Evolutionary conservation across 768 basidiomycete species (phyloP).

Genomic region (Pleurotus sapidus): DNA sequence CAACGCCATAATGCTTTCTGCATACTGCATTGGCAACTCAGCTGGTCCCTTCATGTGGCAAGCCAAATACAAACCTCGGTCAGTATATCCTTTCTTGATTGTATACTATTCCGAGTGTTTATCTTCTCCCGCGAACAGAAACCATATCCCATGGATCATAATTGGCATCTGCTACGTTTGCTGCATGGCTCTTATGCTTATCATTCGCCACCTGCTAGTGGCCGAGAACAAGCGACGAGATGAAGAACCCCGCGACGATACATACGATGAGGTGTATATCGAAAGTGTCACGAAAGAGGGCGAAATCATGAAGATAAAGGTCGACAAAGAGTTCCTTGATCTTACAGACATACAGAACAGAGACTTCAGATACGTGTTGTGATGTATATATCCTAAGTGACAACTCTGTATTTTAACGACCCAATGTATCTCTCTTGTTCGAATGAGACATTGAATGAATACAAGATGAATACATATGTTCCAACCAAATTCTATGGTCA

Average conservation of each 20-base stretch:
- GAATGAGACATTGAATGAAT: background rate
- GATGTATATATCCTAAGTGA: slow-evolving; percentile 7
- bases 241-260: slow-evolving; percentile 45
- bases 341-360: slow-evolving; percentile 71
- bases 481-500: no score
- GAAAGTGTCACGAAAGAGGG: slow-evolving; percentile 52
- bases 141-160: slow-evolving; percentile 75
- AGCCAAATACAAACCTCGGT: slow-evolving; percentile 64
- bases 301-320: slow-evolving; percentile 46
- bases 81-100: slow-evolving; percentile 5
- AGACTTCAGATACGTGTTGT: slow-evolving; percentile 72
- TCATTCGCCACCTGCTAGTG: slow-evolving; percentile 51
- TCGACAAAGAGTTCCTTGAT: slow-evolving; percentile 75
- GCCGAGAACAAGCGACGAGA: slow-evolving; percentile 68
- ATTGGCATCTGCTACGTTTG: slow-evolving; percentile 61
- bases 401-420: background rate
- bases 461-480: background rate
- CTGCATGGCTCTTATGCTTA: slow-evolving; percentile 45
- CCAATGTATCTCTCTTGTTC: background rate
- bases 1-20: slow-evolving; percentile 72
- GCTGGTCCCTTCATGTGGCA: slow-evolving; percentile 82
- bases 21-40: slow-evolving; percentile 65
- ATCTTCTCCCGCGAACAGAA: slow-evolving; percentile 33
- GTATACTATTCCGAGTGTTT: background rate
- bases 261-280: slow-evolving; percentile 62